Conservation (phyloP, 441 rosid species). For the Viola pubescens region DNA sequence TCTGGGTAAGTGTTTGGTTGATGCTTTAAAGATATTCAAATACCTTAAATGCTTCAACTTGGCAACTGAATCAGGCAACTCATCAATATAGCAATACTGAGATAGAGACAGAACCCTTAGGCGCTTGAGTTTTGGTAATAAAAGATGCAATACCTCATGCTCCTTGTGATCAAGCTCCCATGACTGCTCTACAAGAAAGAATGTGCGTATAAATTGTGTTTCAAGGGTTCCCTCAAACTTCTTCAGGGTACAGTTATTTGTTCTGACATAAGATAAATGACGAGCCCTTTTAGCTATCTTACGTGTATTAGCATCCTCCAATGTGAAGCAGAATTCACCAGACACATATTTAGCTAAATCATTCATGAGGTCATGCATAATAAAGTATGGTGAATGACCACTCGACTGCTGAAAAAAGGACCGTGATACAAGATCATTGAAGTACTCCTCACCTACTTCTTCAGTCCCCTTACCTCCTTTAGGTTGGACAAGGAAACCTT, state of each 20-base stretch:
- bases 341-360: too few relatives aligned
- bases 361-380: neutral
- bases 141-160: neutral
- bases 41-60: neutral
- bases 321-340: too few relatives aligned
- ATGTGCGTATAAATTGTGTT: neutral
- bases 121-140: neutral
- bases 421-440: neutral
- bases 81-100: neutral
- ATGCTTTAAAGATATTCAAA: neutral
- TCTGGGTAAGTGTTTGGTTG: neutral
- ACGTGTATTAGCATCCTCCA: neutral
- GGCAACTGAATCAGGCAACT: neutral
- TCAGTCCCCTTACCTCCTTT: neutral
- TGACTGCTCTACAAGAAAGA: neutral
- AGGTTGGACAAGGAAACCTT: neutral
- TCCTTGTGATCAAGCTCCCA: neutral
- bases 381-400: neutral
- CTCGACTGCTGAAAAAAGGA: neutral
- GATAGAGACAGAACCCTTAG: neutral
- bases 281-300: neutral
- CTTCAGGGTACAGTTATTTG: neutral
- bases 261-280: neutral
- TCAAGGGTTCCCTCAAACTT: neutral
- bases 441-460: neutral